Conservation (phyloP, 805 yeast genomes). For the Maudiozyma barnettii region DNA sequence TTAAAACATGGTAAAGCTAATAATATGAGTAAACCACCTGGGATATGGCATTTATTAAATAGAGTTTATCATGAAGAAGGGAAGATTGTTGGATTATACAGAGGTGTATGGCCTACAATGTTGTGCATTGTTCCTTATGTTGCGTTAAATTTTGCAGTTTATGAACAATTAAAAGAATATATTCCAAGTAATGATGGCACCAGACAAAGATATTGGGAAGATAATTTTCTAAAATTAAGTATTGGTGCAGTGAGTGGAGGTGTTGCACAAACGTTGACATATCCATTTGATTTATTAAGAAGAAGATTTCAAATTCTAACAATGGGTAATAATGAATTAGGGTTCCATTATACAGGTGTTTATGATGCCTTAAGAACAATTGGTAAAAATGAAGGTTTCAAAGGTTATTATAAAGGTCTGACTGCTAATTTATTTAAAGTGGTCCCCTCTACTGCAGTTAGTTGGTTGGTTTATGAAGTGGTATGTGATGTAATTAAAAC, state of each 20-base stretch:
- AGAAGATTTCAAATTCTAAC: conserved; percentile 86
- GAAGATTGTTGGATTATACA: conserved; percentile 64
- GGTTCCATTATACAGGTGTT: conserved; percentile 73
- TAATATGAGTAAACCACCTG: conserved; percentile 47
- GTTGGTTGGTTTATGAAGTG: conserved; percentile 80
- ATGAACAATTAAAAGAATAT: conserved; percentile 66
- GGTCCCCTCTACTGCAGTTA: conserved; percentile 90
- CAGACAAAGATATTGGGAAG: conserved; percentile 13
- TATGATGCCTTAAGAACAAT: conserved; percentile 65
- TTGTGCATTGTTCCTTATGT: conserved; percentile 95
- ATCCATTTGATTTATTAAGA: conserved; percentile 84
- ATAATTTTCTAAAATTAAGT: conserved; percentile 44
- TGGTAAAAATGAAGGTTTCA: conserved; percentile 57
- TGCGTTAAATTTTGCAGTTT: conserved; percentile 83
- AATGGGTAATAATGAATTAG: conserved; percentile 62
- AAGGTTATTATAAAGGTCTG: conserved; percentile 81
- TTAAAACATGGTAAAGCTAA: conserved; percentile 37
- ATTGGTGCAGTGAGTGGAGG: conserved; percentile 87
- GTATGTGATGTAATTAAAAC: conserved; percentile 22
- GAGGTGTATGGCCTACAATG: conserved; percentile 86
- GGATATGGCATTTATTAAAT: conserved; percentile 48
- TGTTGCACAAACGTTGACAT: conserved; percentile 79
- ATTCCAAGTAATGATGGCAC: conserved; percentile 28
- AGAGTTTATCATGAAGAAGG: conserved; percentile 71
- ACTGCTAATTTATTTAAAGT: conserved; percentile 71